Base-by-base conservation (phyloP, 768 basidiomycete species). In the Sistotremastrum niveocremeum region DNA sequence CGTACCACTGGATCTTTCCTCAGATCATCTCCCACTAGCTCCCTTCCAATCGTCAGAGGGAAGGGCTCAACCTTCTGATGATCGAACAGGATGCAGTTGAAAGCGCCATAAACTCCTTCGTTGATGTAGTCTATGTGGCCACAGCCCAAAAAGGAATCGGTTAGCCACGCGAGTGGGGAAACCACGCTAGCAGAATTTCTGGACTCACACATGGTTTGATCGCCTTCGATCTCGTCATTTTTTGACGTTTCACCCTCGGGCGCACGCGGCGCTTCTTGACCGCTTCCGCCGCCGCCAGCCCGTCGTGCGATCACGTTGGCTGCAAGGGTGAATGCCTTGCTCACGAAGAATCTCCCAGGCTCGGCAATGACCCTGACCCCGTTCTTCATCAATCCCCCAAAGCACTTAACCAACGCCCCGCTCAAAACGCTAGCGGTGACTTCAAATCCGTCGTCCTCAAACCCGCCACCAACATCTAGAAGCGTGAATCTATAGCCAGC, bases 11-110 rank as follows among this genome's bases (percentile, higher is more conserved):
- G 20, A 20, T 20, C 20, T 20, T 20, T 20, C 20, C 20, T 20
- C 20, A 20, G 20, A 20, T 20, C 20, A 20, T 20, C 20, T 20
- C 20, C 20, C 20, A 20, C 20, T 20, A 20, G 20, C 20, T 20
- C 20, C 20, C 20, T 20, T 20, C 20, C 20, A 20, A 20, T 20
- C 20, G 71, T 70, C 36, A 73, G 60, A n/a, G 68, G 65, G 60
- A 69, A 64, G 29, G 95, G 95, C 56, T 85, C 77, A n/a, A 82
- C 82, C 48, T 73, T 71, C 60, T 94, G 91, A 65, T 99, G 95
- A 65, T 98, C 95, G 65, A 97, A 98, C 58, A 98, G 71, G 65
- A 91, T 91, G 67, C 87, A 91, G 70, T 93, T 91, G 71, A 93
- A 91, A 20, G 89, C 79, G 43, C 94, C 91, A 62, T 99, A 99